phyloP scores from a whole-genome alignment of 1,284 basidiomycete genomes.

The Irpex sp. region DNA sequence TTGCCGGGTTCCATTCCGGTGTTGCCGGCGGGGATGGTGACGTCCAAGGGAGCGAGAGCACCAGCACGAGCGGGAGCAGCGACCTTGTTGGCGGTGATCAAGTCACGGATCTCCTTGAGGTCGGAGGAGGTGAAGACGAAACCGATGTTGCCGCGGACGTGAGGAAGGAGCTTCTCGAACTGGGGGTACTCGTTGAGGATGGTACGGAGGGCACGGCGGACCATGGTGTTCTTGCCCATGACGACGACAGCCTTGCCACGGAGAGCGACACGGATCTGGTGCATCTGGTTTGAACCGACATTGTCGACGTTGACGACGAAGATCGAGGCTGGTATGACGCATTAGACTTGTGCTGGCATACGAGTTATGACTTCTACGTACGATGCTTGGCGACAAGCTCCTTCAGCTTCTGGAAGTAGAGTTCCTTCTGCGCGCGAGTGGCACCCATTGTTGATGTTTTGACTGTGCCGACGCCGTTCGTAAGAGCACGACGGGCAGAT shows the following conservation, averaged over 20 bases:
- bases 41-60: slow-evolving; percentile 91
- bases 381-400: slow-evolving; percentile 90
- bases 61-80: slow-evolving; percentile 98
- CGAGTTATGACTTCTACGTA: slow-evolving; percentile 38
- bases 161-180: slow-evolving; percentile 94
- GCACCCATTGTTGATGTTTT: slow-evolving; percentile 75
- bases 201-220: slow-evolving; percentile 93
- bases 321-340: slow-evolving; percentile 71
- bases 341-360: too few species aligned
- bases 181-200: slow-evolving; percentile 89
- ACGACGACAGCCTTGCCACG: slow-evolving; percentile 96
- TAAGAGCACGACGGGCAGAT: background rate
- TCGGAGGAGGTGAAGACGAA: slow-evolving; percentile 97
- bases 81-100: slow-evolving; percentile 96
- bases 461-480: slow-evolving; percentile 10
- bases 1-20: slow-evolving; percentile 99
- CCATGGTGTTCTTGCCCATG: slow-evolving; percentile 99
- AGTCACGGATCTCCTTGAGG: slow-evolving; percentile 91
- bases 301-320: slow-evolving; percentile 99
- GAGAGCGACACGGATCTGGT: slow-evolving; percentile 96
- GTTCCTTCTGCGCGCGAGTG: slow-evolving; percentile 85
- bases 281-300: slow-evolving; percentile 99
- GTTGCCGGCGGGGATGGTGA: slow-evolving; percentile 92
- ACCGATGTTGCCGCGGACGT: slow-evolving; percentile 97
- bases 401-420: slow-evolving; percentile 95